Evolutionary conservation across 2,329 filamentous ascomycete species (phyloP).

Genomic region (Trichoderma koningiopsis): DNA sequence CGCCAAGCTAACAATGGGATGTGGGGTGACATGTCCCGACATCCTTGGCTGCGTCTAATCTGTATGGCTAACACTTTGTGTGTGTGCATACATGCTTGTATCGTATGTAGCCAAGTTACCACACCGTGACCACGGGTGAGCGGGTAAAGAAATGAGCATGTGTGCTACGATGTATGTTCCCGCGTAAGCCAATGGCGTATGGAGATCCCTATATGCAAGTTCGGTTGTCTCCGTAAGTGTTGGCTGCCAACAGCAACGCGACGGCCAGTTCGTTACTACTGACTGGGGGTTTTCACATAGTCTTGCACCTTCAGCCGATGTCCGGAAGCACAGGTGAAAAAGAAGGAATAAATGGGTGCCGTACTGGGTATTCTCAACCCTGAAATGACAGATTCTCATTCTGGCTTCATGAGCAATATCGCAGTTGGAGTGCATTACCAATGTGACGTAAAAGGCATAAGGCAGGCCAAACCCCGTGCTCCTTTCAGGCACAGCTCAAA

Average conservation of each 20-base stretch:
- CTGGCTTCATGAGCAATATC: background rate
- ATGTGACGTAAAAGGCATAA: background rate
- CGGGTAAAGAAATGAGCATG: slow-evolving; percentile 2
- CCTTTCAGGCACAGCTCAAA: background rate
- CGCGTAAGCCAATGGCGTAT: background rate
- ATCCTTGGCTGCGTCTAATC: slow-evolving; percentile 23
- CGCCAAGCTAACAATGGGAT: slow-evolving; percentile 3
- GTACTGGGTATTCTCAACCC: background rate
- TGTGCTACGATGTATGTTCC: background rate
- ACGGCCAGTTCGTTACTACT: background rate
- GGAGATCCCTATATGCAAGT: background rate
- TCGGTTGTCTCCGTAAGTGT: background rate
- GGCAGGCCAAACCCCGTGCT: background rate
- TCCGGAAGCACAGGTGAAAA: background rate
- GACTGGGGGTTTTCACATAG: background rate
- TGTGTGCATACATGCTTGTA: background rate
- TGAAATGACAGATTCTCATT: background rate
- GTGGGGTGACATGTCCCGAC: slow-evolving; percentile 20
- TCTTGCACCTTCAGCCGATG: background rate
- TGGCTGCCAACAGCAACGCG: background rate
- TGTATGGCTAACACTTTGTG: background rate
- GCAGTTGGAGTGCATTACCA: background rate
- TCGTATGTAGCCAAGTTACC: background rate
- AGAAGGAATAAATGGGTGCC: background rate
- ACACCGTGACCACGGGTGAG: background rate